These are phyloP conservation scores for Malus orientalis DNA, from an alignment of 306 rosid species.

Conservation along the genomic window DNA sequence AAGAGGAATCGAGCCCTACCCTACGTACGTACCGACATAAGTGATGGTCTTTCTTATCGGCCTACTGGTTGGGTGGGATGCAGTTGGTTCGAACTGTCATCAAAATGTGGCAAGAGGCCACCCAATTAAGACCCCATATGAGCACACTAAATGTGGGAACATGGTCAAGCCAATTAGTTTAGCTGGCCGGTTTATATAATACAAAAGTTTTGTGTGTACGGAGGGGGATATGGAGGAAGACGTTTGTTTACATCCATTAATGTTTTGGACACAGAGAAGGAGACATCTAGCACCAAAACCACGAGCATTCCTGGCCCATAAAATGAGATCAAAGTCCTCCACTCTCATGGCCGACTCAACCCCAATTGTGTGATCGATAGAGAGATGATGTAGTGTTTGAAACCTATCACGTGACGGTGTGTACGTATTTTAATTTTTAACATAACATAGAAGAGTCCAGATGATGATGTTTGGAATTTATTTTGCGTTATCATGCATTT, in stretches of 20 bases:
- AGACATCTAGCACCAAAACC: neutral
- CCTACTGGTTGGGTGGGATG: neutral
- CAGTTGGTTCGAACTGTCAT: neutral
- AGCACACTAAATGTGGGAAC: neutral
- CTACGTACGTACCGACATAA: neutral
- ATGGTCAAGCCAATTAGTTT: neutral
- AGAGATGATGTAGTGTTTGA: neutral
- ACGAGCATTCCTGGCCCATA: neutral
- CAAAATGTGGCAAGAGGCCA: neutral
- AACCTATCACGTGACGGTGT: neutral
- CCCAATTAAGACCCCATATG: neutral
- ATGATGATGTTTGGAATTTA: too few relatives aligned
- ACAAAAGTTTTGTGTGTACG: neutral
- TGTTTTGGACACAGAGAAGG: neutral
- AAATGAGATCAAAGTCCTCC: neutral
- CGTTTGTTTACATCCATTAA: constrained; percentile 4
- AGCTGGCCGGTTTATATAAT: neutral
- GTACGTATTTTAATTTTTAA: too few relatives aligned
- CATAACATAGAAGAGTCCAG: too few relatives aligned
- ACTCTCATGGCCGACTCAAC: neutral
- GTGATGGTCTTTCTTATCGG: neutral
- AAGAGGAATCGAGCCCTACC: neutral
- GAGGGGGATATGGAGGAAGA: neutral
- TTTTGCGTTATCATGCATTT: too few relatives aligned
- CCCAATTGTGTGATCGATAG: neutral